Evolutionary conservation across 768 basidiomycete genomes (phyloP).

Genomic region (Kwoniella bestiolae): DNA sequence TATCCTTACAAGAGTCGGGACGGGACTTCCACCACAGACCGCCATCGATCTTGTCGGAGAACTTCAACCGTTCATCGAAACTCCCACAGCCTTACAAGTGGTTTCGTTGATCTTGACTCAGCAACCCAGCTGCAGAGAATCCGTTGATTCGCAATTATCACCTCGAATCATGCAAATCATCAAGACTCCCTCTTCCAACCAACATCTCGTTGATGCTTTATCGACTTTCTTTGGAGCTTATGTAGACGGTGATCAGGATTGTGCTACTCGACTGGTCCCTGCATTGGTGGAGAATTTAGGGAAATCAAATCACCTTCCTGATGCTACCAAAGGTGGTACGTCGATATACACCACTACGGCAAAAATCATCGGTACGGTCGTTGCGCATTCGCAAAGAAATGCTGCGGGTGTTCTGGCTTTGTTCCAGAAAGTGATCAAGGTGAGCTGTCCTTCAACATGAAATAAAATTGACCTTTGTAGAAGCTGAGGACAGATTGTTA

Average conservation of each 20-base stretch:
- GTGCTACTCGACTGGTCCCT: conserved; percentile 79
- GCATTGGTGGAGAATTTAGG: conserved; percentile 73
- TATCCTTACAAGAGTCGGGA: conserved; percentile 50
- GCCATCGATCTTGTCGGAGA: conserved; percentile 71
- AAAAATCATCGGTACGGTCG: conserved; percentile 81
- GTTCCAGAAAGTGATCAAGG: conserved; percentile 81
- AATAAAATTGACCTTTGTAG: conserved; percentile 11
- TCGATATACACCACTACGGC: conserved; percentile 68
- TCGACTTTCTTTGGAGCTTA: conserved; percentile 80
- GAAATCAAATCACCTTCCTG: conserved; percentile 60
- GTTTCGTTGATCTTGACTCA: conserved; percentile 64
- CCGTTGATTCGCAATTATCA: conserved; percentile 50
- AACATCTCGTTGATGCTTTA: conserved; percentile 77
- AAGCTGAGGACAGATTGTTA: conserved; percentile 53
- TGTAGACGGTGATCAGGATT: conserved; percentile 79
- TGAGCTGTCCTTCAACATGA: conserved; percentile 48
- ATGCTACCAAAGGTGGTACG: conserved; percentile 51
- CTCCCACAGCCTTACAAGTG: conserved; percentile 60
- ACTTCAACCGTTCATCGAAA: conserved; percentile 74
- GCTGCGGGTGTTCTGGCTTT: conserved; percentile 83
- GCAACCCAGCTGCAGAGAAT: conserved; percentile 35
- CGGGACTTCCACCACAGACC: conserved; percentile 63
- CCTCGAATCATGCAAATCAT: conserved; percentile 63
- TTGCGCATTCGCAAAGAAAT: conserved; percentile 69
- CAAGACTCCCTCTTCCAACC: conserved; percentile 77